phyloP scores from a whole-genome alignment of 305 asterid species.

The Solanum chacoense region DNA sequence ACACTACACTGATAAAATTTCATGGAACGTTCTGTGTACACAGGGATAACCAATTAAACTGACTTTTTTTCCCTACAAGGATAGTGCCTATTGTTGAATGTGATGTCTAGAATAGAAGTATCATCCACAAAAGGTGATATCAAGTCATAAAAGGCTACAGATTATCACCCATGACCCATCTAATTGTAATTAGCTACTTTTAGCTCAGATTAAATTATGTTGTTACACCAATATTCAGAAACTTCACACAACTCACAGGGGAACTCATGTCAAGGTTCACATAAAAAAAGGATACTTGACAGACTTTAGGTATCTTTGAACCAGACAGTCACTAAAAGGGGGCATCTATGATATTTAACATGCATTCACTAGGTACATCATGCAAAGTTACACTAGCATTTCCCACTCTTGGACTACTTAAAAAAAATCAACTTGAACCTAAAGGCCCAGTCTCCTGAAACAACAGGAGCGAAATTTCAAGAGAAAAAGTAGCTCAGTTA shows the following conservation, averaged over 20 bases:
- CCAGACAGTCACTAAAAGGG: background rate
- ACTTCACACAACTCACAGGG: background rate
- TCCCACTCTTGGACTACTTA: background rate
- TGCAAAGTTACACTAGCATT: background rate
- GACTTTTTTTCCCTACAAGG: background rate
- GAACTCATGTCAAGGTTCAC: background rate
- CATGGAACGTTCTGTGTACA: background rate
- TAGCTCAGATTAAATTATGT: background rate
- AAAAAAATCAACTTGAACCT: background rate
- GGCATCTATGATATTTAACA: background rate
- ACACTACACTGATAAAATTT: background rate
- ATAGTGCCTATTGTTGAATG: background rate
- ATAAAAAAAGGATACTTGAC: background rate
- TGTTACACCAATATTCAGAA: background rate
- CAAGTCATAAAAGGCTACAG: background rate
- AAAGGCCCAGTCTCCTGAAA: background rate
- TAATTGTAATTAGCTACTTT: background rate
- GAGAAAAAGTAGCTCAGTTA: background rate
- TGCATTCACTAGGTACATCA: background rate
- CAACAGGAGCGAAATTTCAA: background rate
- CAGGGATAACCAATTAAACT: background rate
- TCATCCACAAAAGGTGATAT: background rate
- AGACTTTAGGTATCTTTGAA: background rate
- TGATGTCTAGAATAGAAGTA: background rate
- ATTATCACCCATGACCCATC: background rate